A percentile compares a stretch with the other conserved stretches of the same genome.
These are phyloP conservation scores for Phytophthora parvispora DNA, from an alignment of 352 stramenopile genomes.

Conservation along the genomic window DNA sequence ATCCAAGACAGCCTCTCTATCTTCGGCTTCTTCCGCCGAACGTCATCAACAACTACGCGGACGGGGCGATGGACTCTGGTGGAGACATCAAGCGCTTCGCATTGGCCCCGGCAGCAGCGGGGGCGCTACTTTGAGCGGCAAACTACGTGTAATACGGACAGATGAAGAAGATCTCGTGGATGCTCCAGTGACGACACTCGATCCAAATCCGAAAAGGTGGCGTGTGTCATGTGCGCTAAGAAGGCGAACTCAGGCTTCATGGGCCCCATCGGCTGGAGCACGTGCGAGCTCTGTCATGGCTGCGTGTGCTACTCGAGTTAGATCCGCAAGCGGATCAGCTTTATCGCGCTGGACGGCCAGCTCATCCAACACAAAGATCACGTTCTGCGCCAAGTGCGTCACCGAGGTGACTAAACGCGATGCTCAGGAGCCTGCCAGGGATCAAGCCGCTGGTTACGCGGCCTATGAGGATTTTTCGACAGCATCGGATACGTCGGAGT, in stretches of 20 bases:
- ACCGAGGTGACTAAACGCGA: constrained; percentile 11
- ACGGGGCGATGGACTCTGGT: constrained; percentile 20
- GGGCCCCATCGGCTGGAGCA: not conserved
- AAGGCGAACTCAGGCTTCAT: constrained; percentile 4
- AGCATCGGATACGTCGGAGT: not conserved
- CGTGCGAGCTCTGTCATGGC: not conserved
- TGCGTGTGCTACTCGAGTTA: constrained; percentile 12
- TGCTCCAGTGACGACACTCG: not conserved
- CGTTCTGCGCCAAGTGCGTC: not conserved
- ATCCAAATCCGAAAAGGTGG: not conserved
- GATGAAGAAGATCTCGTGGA: not conserved
- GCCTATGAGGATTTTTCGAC: constrained; percentile 4
- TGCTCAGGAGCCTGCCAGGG: not conserved
- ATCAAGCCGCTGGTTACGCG: constrained; percentile 11
- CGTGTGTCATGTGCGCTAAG: constrained; percentile 28
- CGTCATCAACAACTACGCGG: not conserved
- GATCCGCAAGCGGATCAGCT: constrained; percentile 33
- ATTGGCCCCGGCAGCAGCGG: not conserved
- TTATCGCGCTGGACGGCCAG: constrained; percentile 12
- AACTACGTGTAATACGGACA: not conserved
- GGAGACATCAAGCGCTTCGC: constrained; percentile 36
- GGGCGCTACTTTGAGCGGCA: not conserved
- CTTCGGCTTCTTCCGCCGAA: not conserved
- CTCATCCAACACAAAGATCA: not conserved
- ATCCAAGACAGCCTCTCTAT: not conserved